These are phyloP conservation scores for Salix udensis DNA, from an alignment of 345 rosid species.

Conservation along the genomic window DNA sequence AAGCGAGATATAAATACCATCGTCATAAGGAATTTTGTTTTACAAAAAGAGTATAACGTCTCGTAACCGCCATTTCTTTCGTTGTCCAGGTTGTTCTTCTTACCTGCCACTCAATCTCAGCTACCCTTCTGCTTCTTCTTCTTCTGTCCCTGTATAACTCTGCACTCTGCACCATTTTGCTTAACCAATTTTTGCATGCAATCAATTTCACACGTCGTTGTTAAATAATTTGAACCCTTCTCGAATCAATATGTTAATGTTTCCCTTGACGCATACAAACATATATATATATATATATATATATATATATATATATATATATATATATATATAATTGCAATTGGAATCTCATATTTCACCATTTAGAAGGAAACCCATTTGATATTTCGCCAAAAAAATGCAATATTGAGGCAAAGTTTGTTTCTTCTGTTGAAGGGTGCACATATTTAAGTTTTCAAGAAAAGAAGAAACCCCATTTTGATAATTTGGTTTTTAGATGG, in stretches of 20 bases:
- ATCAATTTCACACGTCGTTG: neutral
- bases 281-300: neutral
- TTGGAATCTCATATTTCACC: neutral
- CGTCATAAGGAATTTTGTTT: no score
- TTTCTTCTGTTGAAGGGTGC: neutral
- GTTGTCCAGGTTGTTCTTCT: neutral
- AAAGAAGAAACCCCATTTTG: neutral
- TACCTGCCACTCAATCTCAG: neutral
- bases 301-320: no score
- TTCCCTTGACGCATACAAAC: neutral
- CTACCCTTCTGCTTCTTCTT: neutral
- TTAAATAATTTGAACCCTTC: neutral
- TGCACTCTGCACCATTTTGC: neutral
- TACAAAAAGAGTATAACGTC: neutral
- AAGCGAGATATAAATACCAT: no score
- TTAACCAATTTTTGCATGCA: neutral
- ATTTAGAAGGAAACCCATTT: neutral
- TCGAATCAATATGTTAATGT: neutral
- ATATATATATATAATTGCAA: neutral
- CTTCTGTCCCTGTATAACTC: neutral
- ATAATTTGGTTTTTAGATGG: slow-evolving; percentile 29
- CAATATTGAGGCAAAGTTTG: neutral
- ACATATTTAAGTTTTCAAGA: neutral
- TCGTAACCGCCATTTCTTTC: slow-evolving; percentile 1
- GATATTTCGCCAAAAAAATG: neutral